A percentile compares a stretch with the other conserved stretches of the same genome.
These are phyloP conservation scores for Trichoderma harzianum DNA, from an alignment of 2,329 filamentous ascomycete genomes.

Conservation along the genomic window DNA sequence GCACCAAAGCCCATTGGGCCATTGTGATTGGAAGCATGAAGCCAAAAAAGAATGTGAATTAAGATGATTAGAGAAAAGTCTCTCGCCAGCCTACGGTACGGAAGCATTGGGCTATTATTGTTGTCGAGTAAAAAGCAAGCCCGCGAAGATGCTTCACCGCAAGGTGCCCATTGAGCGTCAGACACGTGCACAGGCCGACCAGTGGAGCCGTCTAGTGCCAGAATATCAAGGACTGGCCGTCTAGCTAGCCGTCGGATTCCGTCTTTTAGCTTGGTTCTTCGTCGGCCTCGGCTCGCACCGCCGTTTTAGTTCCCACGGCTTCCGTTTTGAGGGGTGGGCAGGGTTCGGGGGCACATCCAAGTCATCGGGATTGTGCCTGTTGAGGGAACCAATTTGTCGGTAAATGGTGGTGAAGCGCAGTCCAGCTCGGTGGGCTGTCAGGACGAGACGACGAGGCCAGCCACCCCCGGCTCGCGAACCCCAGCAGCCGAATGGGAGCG, in stretches of 20 bases:
- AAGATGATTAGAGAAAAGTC: not conserved
- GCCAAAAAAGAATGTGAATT: not conserved
- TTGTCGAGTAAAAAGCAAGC: not conserved
- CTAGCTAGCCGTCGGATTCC: constrained; percentile 30
- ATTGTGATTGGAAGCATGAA: not conserved
- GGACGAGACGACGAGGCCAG: constrained; percentile 15
- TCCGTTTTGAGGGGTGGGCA: constrained; percentile 22
- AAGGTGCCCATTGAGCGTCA: constrained; percentile 32
- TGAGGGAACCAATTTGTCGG: constrained; percentile 5
- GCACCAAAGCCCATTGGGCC: not conserved
- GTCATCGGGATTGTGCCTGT: not conserved
- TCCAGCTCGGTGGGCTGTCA: not conserved
- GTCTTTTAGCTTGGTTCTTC: constrained; percentile 31
- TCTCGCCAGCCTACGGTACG: not conserved
- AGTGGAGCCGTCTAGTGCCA: constrained; percentile 24
- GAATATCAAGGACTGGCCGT: constrained; percentile 19
- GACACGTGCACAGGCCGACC: constrained; percentile 33
- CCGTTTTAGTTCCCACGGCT: constrained; percentile 28
- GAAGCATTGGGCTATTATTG: not conserved
- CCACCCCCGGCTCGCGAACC: constrained; percentile 13
- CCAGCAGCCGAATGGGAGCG: constrained; percentile 11
- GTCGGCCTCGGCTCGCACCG: constrained; percentile 39
- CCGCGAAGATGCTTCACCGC: constrained; percentile 15
- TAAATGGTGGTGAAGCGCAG: constrained; percentile 9
- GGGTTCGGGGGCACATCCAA: constrained; percentile 24